Base-by-base conservation (phyloP, 768 basidiomycete species). In the Lepiota venenata region DNA sequence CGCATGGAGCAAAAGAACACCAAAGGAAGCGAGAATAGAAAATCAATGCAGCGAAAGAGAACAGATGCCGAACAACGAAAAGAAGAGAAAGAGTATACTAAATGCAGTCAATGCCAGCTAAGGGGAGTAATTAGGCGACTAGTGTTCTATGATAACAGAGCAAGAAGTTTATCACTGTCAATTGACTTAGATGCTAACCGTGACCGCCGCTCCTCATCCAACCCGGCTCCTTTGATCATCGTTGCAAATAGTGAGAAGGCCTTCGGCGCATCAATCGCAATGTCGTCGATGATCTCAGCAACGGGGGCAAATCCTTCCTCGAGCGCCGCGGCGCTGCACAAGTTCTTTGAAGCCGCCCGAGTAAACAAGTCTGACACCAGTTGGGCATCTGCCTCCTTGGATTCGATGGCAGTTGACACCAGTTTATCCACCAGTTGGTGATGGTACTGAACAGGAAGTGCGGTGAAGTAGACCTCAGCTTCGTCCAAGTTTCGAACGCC, bases 201-300 rank as follows among this genome's bases (percentile, higher is more conserved):
- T 53, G 70, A 67, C 45, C 77, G 75, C 48, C 77, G 74, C 57
- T 82, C 84, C 56, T 83, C 80, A 58, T 87, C 82, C 63, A 94
- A 69, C 22, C 76, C 77, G 15, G 87, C 81, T 29, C 83, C 85
- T 66, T 80, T 84, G 54, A 96, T 69, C 73, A 96, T 82, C 56
- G 81, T 73, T 11, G 84, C 90, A 66, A 92, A 84, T 55, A 85
- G 81, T 40, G 78, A 68, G 73, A 87, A 87, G 0, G 93, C 96
- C 63, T 86, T 87, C 8, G 96, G 95, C 43, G 88, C 89, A 66
- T 98, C 94, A 61, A 94, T 86, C 27, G 87, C 85, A 55, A 94
- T 81, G 64, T 98, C 94, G 62, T 93, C 92, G 62, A 98, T 77
- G 52, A 85, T 70, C 69, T 93, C 91, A 22, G 86, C 83, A 47